Evolutionary conservation across 2,329 filamentous ascomycete species (phyloP).

Genomic region (Alternaria tenuissima): DNA sequence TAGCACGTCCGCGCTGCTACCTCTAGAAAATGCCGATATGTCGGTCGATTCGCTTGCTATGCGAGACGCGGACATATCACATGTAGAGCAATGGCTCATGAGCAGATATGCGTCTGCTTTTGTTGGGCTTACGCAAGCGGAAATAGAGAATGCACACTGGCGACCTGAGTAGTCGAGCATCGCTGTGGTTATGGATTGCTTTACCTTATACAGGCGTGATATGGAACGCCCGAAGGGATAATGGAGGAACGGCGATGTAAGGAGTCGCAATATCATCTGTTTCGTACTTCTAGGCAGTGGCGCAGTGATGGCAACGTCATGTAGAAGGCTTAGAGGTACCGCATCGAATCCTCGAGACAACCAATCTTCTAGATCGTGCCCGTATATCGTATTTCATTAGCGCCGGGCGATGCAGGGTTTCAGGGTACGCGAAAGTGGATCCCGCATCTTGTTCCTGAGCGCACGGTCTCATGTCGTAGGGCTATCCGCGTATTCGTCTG

Average conservation of each 20-base stretch:
- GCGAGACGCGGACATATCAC: neutral
- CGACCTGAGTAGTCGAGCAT: neutral
- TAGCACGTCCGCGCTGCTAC: neutral
- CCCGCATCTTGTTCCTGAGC: neutral
- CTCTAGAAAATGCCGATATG: neutral
- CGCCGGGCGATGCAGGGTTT: slow-evolving; percentile 1
- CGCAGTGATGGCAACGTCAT: neutral
- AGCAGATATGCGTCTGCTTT: neutral
- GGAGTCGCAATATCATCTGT: neutral
- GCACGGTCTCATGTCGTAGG: neutral
- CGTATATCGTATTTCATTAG: slow-evolving; percentile 1
- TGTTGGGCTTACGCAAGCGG: neutral
- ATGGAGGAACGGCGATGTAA: neutral
- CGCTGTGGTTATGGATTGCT: neutral
- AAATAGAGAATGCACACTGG: neutral
- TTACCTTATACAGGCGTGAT: neutral
- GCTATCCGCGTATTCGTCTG: slow-evolving; percentile 4
- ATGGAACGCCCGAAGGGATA: neutral
- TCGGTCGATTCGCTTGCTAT: neutral
- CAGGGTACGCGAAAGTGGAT: slow-evolving; percentile 1
- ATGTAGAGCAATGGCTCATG: slow-evolving; percentile 1
- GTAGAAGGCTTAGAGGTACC: neutral
- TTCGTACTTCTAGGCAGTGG: neutral
- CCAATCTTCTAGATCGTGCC: neutral
- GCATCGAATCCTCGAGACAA: neutral